Base-by-base conservation (phyloP, 768 basidiomycete genomes). In the Termitomyces sp. region DNA sequence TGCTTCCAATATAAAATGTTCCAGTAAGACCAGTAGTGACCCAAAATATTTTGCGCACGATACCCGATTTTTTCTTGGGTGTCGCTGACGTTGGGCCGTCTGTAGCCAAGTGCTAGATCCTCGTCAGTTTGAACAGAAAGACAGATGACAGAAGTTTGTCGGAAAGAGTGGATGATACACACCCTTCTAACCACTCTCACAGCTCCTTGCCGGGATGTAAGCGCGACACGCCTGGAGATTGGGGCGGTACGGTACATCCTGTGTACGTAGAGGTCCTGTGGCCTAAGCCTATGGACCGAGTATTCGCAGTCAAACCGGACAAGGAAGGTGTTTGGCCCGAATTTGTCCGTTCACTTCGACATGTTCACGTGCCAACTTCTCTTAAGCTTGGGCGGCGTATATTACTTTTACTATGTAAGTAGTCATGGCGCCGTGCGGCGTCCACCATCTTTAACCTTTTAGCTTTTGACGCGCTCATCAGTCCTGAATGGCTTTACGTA, bases 1-100 rank as follows among this genome's bases (percentile, higher is more conserved):
- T 82, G 70, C 92, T 92, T 48, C 86, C 84, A 55, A 86, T 73
- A 77, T 94, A 96, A 75, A 94, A 93, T 16, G 85, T 83, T 45
- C 86, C 82, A 16, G 83, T 82, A 20, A 84, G 77, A 10, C 83
- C 77, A 40, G 86, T 71, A 15, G 90, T 85, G 51, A 88, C 84
- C 70, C 86, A 74, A 31, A 95, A 66, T 49, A 92, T 70, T 49
- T 73, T 77, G 53, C 84, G 80, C 43, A 91, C 70, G 51, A 84
- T 54, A 46, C 71, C 68, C 57, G 73, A 81, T 66, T 80, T 79
- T 70, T 83, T 84, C 66, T 78, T 77, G 7, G 81, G 78, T 20
- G 62, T 47, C 10, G 62, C 52, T 23, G 71, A 66, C 56, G 59
- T 44, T 16, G 54, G 66, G 1, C 80, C 62, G 53, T 86, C 87